phyloP scores from a whole-genome alignment of 2,329 filamentous ascomycete genomes.

The Blastomyces parvus region DNA sequence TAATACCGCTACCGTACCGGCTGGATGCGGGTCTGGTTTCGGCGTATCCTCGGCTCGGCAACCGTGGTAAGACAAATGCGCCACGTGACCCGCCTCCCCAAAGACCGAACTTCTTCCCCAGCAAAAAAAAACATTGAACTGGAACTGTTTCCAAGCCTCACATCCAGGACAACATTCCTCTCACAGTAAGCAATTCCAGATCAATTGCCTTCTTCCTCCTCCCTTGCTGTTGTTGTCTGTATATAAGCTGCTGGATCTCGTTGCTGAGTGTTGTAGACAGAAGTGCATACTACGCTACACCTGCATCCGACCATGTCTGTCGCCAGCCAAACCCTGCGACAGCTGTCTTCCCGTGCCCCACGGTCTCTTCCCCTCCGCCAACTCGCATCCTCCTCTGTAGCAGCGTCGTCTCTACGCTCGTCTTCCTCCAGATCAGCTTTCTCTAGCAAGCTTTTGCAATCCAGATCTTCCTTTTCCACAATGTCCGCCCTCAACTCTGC shows the following conservation, averaged over 20 bases:
- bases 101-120: background rate
- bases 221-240: background rate
- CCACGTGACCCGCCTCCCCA: background rate
- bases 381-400: constrained; percentile 36
- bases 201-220: constrained; percentile 1
- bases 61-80: background rate
- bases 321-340: constrained; percentile 33
- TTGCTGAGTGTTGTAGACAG: constrained; percentile 5
- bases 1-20: background rate
- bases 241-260: background rate
- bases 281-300: background rate
- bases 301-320: constrained; percentile 28
- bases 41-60: constrained; percentile 4
- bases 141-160: background rate
- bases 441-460: constrained; percentile 16
- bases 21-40: background rate
- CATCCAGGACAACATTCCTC: background rate
- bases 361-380: constrained; percentile 33
- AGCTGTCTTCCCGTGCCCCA: constrained; percentile 34
- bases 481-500: constrained; percentile 34
- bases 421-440: constrained; percentile 28
- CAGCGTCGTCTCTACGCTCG: constrained; percentile 26
- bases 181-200: background rate
- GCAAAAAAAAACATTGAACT: background rate
- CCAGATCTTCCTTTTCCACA: constrained; percentile 34